Percentiles rank a stretch among this genome's conserved stretches.
These are phyloP conservation scores for Xylariaceae sp. DNA, from an alignment of 2,329 filamentous ascomycete genomes.

Conservation along the genomic window DNA sequence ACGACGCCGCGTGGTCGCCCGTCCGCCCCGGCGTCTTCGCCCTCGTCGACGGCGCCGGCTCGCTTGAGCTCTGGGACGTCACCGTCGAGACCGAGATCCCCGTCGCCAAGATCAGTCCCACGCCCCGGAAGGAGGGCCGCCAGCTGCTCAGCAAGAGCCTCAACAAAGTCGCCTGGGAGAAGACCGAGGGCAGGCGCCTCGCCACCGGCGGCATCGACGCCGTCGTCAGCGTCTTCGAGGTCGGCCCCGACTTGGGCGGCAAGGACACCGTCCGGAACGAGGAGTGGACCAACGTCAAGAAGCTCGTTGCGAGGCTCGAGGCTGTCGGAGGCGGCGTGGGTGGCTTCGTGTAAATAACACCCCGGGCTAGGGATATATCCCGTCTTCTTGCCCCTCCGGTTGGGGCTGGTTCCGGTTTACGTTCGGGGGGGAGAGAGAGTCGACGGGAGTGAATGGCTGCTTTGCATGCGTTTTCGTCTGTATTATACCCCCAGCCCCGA, in stretches of 20 bases:
- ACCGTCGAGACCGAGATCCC: slow-evolving; percentile 92
- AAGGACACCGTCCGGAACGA: slow-evolving; percentile 81
- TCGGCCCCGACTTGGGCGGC: slow-evolving; percentile 80
- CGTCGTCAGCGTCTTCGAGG: slow-evolving; percentile 89
- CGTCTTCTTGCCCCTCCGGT: slow-evolving; percentile 8
- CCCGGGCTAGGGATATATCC: slow-evolving; percentile 38
- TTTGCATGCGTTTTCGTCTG: slow-evolving; percentile 5
- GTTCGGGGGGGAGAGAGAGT: not conserved
- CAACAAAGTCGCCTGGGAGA: slow-evolving; percentile 95
- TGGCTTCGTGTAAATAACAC: slow-evolving; percentile 31
- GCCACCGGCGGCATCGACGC: slow-evolving; percentile 93
- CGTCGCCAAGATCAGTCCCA: slow-evolving; percentile 77
- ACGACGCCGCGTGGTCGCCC: slow-evolving; percentile 94
- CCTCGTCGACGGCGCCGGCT: slow-evolving; percentile 89
- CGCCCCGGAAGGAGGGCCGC: slow-evolving; percentile 61
- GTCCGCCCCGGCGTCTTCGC: slow-evolving; percentile 93
- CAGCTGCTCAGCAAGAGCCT: slow-evolving; percentile 80
- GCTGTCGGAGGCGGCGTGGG: slow-evolving; percentile 55
- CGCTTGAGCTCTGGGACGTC: slow-evolving; percentile 93
- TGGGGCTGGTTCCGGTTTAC: not conserved
- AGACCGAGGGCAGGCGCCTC: slow-evolving; percentile 80
- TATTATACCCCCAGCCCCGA: slow-evolving; percentile 21
- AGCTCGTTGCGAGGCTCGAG: slow-evolving; percentile 78
- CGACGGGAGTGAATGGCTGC: not conserved
- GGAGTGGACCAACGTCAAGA: slow-evolving; percentile 93